Conservation (phyloP, 2,329 filamentous ascomycete genomes). For the Microdochium trichocladiopsis region DNA sequence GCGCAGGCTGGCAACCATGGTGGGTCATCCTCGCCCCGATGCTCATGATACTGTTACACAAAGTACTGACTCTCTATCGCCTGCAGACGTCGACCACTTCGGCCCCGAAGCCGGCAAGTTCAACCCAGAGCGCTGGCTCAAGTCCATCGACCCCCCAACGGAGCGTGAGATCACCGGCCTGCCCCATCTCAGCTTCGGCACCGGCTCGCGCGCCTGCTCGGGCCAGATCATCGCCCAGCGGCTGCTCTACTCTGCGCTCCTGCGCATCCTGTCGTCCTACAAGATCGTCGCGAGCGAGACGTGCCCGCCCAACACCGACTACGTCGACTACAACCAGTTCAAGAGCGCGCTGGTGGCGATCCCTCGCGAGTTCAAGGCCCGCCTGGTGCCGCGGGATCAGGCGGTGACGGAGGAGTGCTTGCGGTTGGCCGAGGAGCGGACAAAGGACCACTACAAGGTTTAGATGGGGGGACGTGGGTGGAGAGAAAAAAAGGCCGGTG, state of each 20-base stretch:
- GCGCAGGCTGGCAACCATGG: constrained; percentile 47
- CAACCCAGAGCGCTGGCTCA: constrained; percentile 41
- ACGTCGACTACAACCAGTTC: constrained; percentile 54
- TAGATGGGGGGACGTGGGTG: constrained; percentile 3
- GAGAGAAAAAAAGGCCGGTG: no score
- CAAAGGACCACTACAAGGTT: constrained; percentile 39
- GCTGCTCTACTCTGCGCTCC: constrained; percentile 39
- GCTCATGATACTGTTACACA: no score
- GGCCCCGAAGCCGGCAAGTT: constrained; percentile 35
- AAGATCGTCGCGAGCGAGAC: constrained; percentile 38
- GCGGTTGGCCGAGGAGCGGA: constrained; percentile 32
- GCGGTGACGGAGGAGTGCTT: constrained; percentile 30
- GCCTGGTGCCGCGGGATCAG: constrained; percentile 42
- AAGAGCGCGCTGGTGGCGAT: constrained; percentile 54
- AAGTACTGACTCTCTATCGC: no score
- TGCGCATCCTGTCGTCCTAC: constrained; percentile 40
- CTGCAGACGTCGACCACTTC: constrained; percentile 41
- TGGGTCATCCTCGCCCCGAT: constrained; percentile 16
- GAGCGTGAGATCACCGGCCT: constrained; percentile 22
- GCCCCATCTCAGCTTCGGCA: constrained; percentile 42
- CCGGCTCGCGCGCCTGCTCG: constrained; percentile 42
- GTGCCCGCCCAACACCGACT: constrained; percentile 51
- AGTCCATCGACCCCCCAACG: constrained; percentile 21
- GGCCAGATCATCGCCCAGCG: constrained; percentile 43
- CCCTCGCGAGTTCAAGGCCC: constrained; percentile 50